Conservation (phyloP, 164 flowering plant species). For the Brasenia schreberi region DNA sequence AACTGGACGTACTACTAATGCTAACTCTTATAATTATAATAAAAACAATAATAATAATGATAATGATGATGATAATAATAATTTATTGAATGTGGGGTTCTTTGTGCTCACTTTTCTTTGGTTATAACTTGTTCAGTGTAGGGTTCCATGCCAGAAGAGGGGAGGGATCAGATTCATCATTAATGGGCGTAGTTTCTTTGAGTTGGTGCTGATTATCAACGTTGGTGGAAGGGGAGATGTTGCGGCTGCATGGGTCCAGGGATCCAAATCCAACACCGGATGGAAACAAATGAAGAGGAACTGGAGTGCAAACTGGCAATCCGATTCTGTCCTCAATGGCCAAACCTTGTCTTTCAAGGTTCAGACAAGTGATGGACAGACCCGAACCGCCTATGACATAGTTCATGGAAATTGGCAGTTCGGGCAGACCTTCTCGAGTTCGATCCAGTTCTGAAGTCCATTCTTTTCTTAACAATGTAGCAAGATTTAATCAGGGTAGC, state of each 20-base stretch:
- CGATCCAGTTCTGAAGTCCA: constrained; percentile 37
- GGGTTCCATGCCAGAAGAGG: constrained; percentile 75
- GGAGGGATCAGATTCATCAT: constrained; percentile 86
- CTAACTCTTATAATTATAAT: too few relatives aligned
- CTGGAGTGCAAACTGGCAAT: constrained; percentile 97
- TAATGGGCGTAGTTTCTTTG: constrained; percentile 75
- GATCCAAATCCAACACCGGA: constrained; percentile 35
- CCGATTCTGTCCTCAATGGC: constrained; percentile 57
- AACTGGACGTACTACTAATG: too few relatives aligned
- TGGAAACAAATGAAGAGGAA: constrained; percentile 88
- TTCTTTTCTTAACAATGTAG: background rate
- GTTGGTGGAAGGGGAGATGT: constrained; percentile 68
- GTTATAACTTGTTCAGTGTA: constrained; percentile 11
- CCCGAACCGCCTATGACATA: constrained; percentile 28
- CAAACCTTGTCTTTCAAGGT: constrained; percentile 75
- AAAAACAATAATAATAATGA: too few relatives aligned
- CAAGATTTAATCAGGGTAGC: background rate
- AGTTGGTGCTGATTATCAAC: constrained; percentile 66
- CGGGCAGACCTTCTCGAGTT: constrained; percentile 68
- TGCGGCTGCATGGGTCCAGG: constrained; percentile 48
- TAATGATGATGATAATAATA: too few relatives aligned
- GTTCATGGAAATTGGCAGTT: constrained; percentile 65
- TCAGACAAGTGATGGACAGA: constrained; percentile 63
- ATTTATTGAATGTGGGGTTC: too few relatives aligned
- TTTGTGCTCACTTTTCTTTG: too few relatives aligned